A percentile compares a stretch with the other conserved stretches of the same genome.
phyloP scores from a whole-genome alignment of 495 filamentous ascomycete species.

The Rusavskia elegans region DNA sequence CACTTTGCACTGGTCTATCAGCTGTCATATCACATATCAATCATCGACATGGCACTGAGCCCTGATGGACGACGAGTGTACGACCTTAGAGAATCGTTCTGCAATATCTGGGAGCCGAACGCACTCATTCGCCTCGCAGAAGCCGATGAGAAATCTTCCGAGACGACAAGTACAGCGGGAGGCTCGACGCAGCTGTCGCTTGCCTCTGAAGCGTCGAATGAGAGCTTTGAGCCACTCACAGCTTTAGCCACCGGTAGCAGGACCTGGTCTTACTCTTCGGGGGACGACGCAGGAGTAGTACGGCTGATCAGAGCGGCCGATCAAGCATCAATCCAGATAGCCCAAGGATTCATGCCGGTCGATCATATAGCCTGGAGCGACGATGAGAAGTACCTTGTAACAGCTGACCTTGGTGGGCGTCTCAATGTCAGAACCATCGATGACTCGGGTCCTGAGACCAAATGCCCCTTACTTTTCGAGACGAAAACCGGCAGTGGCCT shows the following conservation, averaged over 20 bases:
- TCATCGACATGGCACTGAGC: constrained; percentile 9
- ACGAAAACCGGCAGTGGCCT: background rate
- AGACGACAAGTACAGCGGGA: background rate
- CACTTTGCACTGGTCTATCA: constrained; percentile 13
- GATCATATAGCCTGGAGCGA: constrained; percentile 2
- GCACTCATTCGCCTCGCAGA: constrained; percentile 7
- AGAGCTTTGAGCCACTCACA: background rate
- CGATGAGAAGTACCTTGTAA: constrained; percentile 2
- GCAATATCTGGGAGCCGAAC: constrained; percentile 15
- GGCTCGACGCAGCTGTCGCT: background rate
- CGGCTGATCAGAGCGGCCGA: background rate
- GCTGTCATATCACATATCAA: constrained; percentile 8
- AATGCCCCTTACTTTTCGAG: background rate
- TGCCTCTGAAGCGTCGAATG: background rate
- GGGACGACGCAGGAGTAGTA: constrained; percentile 3
- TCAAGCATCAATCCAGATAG: background rate
- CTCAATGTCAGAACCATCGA: constrained; percentile 2
- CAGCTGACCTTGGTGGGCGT: constrained; percentile 3
- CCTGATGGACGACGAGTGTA: constrained; percentile 12
- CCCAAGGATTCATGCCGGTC: background rate
- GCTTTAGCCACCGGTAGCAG: background rate
- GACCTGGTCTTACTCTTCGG: background rate
- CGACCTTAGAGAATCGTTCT: constrained; percentile 9
- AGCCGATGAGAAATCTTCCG: background rate
- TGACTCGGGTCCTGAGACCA: background rate